Base-by-base conservation (phyloP, 495 filamentous ascomycete genomes). In the Aspergillus steynii region DNA sequence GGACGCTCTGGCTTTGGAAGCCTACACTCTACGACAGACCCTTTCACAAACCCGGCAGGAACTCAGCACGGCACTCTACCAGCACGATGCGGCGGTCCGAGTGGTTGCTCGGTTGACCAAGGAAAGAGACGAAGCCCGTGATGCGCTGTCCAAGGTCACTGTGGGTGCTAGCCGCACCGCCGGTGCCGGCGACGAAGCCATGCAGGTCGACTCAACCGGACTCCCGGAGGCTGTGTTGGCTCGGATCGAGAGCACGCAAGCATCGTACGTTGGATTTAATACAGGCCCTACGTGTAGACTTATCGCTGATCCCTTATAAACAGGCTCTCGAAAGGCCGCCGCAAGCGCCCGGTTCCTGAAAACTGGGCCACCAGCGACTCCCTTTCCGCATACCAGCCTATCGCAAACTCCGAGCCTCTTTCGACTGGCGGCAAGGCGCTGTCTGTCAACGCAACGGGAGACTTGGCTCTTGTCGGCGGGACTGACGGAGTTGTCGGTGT, bases 41-140 rank as follows among this genome's bases (percentile, higher is more conserved):
- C 77, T 99, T 61, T 82, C 88, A 49, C 92, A 96, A 68, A 95
- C 91, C 29, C 82, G 93, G 67, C 93, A 98, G 75, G 96, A 99
- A 77, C 85, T 99, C 32, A 90, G 90, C 51, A 91, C 92, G 2
- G 91, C 95, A 14, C 83, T 99, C 42, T 99, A 99, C 74, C 93
- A 97, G 74, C 88, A 97, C 67, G 95, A 99, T 82, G 96, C 94
- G 8, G 95, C 95, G 45, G 86, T 94, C 6, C 83, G 96, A 58
- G 95, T 99, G 54, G 96, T 98, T 74, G 92, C 91, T 47, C 85
- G 96, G 32, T 70, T 99, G 69, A 89, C 91, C 20, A 86, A 83
- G 67, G 95, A 99, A 77, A 80, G 96, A 56, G 94, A 98, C 67
- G 94, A 98, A 71, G 93, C 95, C 29, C 80, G 94, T 64, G 90